Evolutionary conservation across 169 alveolate species (phyloP), one percentile per base, ranked within the genome.

Genomic region (Plasmodium billcollinsi): DNA sequence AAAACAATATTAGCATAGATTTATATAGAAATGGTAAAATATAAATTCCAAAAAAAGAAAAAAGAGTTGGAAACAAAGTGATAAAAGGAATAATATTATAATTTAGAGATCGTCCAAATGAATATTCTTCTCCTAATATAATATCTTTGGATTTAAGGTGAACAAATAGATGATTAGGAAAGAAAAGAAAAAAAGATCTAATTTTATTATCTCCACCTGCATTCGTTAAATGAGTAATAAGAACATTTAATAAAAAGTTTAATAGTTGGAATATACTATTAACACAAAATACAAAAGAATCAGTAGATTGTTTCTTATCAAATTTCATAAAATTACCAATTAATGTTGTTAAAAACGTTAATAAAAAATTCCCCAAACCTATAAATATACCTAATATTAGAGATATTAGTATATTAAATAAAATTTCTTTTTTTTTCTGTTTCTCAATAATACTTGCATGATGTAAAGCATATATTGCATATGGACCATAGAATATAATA

Each of bases 181-280:
- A 47, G 47, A 39, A 39, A 52, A 63, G 67, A 56, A 18, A 56
- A 43, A 92, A 59, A 9, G 93, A 73, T 12, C 91, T 63, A 20
- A 92, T 72, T 88, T 91, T 93, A 61, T 74, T 71, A 33, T 90
- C 88, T 18, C 96, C 96, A 12, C 96, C 96, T 59, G 91, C 76
- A 70, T 93, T 93, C 12, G 63, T 73, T 65, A 93, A 65, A 67
- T 93, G 96, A 5, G 96, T 88, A 21, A 93, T 70, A 14, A 88
- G 20, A 15, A 91, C 74, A 88, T 91, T 93, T 21, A 91, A 80
- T 52, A 76, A 76, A 45, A 89, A 59, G 76, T 93, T 78, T n/a
- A 91, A 24, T 66, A 88, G 26, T 88, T 92, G 75, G 29, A 80
- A 67, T 47, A 50, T 49, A 43, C 74, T 74, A 63, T 70, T 72